Conservation (phyloP, 208 protist species). For the Zelonia costaricensis region DNA sequence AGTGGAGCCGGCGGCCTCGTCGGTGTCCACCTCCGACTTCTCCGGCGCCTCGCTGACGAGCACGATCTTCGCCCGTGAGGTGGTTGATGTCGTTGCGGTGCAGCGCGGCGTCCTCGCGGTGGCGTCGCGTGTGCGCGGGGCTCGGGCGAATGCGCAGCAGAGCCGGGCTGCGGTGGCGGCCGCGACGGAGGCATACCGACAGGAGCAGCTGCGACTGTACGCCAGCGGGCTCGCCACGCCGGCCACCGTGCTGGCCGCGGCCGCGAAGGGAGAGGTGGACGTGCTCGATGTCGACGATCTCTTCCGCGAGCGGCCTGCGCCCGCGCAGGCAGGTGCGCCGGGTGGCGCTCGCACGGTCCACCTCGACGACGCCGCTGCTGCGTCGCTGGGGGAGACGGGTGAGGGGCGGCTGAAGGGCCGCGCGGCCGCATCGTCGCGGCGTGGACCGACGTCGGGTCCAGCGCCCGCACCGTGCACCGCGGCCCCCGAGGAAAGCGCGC, state of each 20-base stretch:
- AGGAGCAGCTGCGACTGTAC: constrained; percentile 26
- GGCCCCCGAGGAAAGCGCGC: neutral
- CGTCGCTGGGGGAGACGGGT: too few species aligned
- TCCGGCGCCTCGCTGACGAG: constrained; percentile 23
- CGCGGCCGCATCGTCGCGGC: neutral
- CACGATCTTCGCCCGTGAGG: constrained; percentile 23
- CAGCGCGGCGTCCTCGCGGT: neutral
- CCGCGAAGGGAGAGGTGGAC: neutral
- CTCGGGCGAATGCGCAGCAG: too few species aligned
- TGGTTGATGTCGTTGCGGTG: constrained; percentile 4
- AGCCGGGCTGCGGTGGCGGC: too few species aligned
- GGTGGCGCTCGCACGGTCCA: too few species aligned
- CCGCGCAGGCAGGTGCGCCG: too few species aligned
- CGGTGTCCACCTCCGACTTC: constrained; percentile 7
- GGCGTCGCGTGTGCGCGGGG: too few species aligned
- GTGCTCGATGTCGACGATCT: constrained; percentile 15
- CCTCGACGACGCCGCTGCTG: too few species aligned
- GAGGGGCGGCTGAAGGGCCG: too few species aligned
- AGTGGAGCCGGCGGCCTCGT: constrained; percentile 1
- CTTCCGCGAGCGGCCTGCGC: constrained; percentile 2
- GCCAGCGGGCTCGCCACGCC: constrained; percentile 10
- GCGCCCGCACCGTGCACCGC: neutral
- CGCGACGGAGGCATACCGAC: constrained; percentile 10
- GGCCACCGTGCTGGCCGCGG: neutral
- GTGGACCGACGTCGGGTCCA: neutral